Evolutionary conservation across 169 alveolate genomes (phyloP).

Genomic region (Plasmodium gonderi): DNA sequence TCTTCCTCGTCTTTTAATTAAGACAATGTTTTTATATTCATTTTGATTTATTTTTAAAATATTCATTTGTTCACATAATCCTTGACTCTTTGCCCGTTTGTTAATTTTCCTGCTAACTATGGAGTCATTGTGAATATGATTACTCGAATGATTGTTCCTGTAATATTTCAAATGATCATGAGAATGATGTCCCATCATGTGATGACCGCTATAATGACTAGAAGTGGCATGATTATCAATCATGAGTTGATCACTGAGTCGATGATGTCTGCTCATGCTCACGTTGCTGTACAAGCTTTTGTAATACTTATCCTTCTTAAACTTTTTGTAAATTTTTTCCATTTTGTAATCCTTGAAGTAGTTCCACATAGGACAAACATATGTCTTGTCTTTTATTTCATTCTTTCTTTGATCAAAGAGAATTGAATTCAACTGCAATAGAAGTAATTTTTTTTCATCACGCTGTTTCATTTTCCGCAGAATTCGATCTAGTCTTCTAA

Average conservation of each 20-base stretch:
- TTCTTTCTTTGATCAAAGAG: conserved; percentile 87
- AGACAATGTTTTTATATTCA: conserved; percentile 46
- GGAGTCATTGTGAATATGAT: conserved; percentile 2
- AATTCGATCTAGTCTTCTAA: conserved; percentile 83
- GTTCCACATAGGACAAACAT: conserved; percentile 89
- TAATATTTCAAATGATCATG: not conserved
- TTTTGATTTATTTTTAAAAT: not conserved
- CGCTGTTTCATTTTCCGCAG: conserved; percentile 88
- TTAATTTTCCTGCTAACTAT: conserved; percentile 30
- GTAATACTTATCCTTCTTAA: conserved; percentile 62
- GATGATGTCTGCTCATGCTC: not conserved
- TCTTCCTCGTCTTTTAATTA: conserved; percentile 71
- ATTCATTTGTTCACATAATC: conserved; percentile 28
- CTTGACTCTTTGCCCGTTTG: conserved; percentile 18
- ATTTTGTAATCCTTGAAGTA: conserved; percentile 84
- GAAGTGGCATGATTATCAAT: not conserved
- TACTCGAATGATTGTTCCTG: not conserved
- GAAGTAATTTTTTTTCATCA: conserved; percentile 88
- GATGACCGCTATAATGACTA: not conserved
- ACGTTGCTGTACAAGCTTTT: conserved; percentile 32
- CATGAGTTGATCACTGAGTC: not conserved
- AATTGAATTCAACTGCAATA: conserved; percentile 85
- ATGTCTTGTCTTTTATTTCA: conserved; percentile 85
- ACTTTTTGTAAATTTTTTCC: conserved; percentile 66
- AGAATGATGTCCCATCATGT: not conserved